phyloP scores from a whole-genome alignment of 768 basidiomycete species.

The Psilocybe sp. region DNA sequence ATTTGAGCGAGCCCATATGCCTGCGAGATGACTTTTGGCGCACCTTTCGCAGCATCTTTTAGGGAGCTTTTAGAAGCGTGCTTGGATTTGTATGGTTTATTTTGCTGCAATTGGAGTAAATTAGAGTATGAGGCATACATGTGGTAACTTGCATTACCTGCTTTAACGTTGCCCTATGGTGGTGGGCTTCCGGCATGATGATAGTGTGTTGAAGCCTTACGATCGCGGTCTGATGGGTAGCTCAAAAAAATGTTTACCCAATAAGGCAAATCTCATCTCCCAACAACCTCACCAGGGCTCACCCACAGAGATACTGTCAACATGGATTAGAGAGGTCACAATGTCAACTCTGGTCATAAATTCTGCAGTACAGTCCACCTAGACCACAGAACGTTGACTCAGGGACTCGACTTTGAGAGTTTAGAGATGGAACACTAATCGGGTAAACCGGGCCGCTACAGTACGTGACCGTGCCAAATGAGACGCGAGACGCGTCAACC shows the following conservation, averaged over 20 bases:
- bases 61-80: conserved; percentile 84
- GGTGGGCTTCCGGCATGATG: conserved; percentile 45
- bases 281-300: not conserved
- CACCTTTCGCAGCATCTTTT: conserved; percentile 85
- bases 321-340: not conserved
- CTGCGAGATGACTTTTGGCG: not conserved
- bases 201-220: not conserved
- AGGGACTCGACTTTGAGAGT: no score
- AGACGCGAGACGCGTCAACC: no score
- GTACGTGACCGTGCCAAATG: no score
- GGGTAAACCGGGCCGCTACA: no score
- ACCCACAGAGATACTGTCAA: no score
- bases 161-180: conserved; percentile 84
- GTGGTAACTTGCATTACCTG: conserved; percentile 45
- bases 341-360: no score
- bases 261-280: not conserved
- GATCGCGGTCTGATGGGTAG: not conserved
- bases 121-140: conserved; percentile 3
- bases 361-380: no score
- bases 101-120: conserved; percentile 49
- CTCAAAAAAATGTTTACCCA: conserved; percentile 5
- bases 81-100: conserved; percentile 91
- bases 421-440: no score
- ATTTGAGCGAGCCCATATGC: not conserved
- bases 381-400: no score